Percentiles rank a stretch among this genome's conserved stretches.
Conservation (phyloP, 176 grass and related monocot genomes). For the Phragmites australis region DNA sequence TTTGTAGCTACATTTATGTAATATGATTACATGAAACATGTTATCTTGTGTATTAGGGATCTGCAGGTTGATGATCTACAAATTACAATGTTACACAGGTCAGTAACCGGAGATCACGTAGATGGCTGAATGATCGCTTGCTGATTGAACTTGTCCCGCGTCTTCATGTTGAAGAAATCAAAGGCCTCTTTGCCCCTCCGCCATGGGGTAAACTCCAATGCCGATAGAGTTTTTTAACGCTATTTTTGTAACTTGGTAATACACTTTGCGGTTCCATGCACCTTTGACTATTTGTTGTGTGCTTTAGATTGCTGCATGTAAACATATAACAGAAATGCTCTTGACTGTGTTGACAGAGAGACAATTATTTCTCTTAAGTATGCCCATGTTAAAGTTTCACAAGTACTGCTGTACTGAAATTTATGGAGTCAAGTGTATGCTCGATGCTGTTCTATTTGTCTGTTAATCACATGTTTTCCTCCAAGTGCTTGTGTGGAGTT, state of each 20-base stretch:
- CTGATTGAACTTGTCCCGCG: slow-evolving; percentile 82
- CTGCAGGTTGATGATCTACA: slow-evolving; percentile 15
- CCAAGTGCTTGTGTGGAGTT: neutral
- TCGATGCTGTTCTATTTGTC: neutral
- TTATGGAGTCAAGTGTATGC: neutral
- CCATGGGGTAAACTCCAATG: slow-evolving; percentile 66
- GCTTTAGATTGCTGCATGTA: neutral
- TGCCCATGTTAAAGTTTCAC: neutral
- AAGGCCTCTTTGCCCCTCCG: slow-evolving; percentile 93
- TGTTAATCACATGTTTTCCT: neutral
- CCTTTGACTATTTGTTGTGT: neutral
- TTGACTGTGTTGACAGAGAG: neutral
- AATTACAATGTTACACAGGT: slow-evolving; percentile 58
- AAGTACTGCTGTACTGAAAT: neutral
- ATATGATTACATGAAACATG: neutral
- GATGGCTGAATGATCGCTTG: slow-evolving; percentile 88
- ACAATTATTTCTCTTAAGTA: neutral
- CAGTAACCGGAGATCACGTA: slow-evolving; percentile 79
- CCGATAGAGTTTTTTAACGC: neutral
- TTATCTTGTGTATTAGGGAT: neutral
- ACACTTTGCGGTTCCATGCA: neutral
- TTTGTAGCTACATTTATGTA: too few species aligned
- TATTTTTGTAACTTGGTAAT: neutral
- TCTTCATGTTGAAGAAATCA: slow-evolving; percentile 90
- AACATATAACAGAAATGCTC: neutral